Evolutionary conservation across 1,284 basidiomycete species (phyloP).

Genomic region (Moesziomyces antarcticus): DNA sequence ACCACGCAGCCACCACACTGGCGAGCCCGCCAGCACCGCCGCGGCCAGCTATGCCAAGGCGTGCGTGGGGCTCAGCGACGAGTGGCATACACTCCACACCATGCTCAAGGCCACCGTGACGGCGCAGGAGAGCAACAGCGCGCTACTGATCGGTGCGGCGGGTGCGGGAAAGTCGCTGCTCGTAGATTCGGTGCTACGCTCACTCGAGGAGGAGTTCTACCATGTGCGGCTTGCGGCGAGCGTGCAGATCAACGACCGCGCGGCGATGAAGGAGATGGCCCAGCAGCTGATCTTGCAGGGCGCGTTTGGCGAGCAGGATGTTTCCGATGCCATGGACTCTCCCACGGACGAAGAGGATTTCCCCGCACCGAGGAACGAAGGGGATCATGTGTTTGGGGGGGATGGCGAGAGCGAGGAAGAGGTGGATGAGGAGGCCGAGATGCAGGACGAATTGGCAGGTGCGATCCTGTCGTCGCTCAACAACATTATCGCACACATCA

Average conservation of each 20-base stretch:
- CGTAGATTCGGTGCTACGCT: constrained; percentile 52
- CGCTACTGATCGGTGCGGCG: constrained; percentile 55
- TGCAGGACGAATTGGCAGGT: constrained; percentile 33
- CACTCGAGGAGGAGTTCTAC: constrained; percentile 35
- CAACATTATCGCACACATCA: constrained; percentile 56
- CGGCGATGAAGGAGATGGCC: constrained; percentile 62
- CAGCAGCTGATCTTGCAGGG: constrained; percentile 61
- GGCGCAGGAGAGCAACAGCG: constrained; percentile 60
- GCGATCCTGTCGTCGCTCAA: constrained; percentile 45
- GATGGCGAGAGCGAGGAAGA: constrained; percentile 31
- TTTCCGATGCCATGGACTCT: constrained; percentile 16
- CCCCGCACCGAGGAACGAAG: background rate
- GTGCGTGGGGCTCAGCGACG: constrained; percentile 54
- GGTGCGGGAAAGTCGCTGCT: constrained; percentile 58
- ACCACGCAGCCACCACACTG: background rate
- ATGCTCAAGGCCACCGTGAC: constrained; percentile 49
- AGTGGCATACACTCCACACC: constrained; percentile 47
- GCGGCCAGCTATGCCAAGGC: background rate
- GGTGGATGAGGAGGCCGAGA: constrained; percentile 31
- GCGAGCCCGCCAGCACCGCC: no score
- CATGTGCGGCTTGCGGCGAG: constrained; percentile 53
- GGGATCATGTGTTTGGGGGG: constrained; percentile 38
- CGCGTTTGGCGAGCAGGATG: constrained; percentile 49
- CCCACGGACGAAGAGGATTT: constrained; percentile 1
- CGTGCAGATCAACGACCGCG: constrained; percentile 58